These are phyloP conservation scores for Trichoderma brevicompactum DNA, from an alignment of 2,329 filamentous ascomycete species.

Conservation along the genomic window DNA sequence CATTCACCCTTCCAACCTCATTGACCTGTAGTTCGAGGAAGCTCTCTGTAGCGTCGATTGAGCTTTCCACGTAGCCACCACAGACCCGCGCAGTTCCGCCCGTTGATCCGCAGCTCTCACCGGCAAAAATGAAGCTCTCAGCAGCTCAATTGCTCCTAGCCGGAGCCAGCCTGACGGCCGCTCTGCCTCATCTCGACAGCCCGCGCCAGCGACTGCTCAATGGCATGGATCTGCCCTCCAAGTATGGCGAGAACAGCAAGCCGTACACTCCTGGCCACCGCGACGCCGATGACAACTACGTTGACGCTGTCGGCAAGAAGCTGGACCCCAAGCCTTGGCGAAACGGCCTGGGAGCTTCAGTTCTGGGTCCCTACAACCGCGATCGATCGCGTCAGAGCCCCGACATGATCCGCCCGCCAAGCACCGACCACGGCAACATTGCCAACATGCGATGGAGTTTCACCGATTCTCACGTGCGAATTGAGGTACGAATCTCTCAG, in stretches of 20 bases:
- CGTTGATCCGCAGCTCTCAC: neutral
- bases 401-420: constrained; percentile 72
- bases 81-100: neutral
- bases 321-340: constrained; percentile 69
- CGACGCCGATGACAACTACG: constrained; percentile 65
- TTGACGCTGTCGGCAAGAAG: constrained; percentile 63
- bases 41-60: neutral
- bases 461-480: constrained; percentile 65
- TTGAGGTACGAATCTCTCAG: constrained; percentile 53
- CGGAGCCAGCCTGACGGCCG: constrained; percentile 33
- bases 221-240: constrained; percentile 52
- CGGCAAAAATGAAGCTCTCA: constrained; percentile 38
- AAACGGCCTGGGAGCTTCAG: constrained; percentile 66
- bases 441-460: constrained; percentile 76
- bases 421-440: constrained; percentile 72
- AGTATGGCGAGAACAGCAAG: constrained; percentile 45
- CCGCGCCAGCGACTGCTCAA: constrained; percentile 59
- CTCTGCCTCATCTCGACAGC: constrained; percentile 51
- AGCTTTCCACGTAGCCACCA: neutral
- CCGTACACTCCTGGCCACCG: constrained; percentile 64
- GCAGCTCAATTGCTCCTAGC: constrained; percentile 37
- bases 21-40: neutral
- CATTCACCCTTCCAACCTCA: neutral
- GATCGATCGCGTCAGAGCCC: constrained; percentile 71
- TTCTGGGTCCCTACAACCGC: constrained; percentile 71